Evolutionary conservation across 2,329 filamentous ascomycete species (phyloP).

Genomic region (Penicillium sp.): DNA sequence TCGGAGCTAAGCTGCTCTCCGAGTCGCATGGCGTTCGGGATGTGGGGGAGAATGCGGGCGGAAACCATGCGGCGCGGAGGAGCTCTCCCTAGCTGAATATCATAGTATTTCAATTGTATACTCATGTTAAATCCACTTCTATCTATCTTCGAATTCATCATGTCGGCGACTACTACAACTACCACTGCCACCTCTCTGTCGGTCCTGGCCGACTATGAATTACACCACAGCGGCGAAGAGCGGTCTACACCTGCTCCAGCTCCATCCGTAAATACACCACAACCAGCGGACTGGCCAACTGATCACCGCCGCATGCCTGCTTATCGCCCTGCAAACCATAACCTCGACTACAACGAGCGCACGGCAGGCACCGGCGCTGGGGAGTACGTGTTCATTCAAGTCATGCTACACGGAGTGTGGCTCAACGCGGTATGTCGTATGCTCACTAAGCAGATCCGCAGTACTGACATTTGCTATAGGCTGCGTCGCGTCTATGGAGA

Average conservation of each 20-base stretch:
- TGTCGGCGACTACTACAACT: slow-evolving; percentile 23
- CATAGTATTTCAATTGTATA: background rate
- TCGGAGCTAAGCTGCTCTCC: slow-evolving; percentile 5
- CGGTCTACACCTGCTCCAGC: background rate
- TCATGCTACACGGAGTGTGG: slow-evolving; percentile 53
- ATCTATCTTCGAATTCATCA: slow-evolving; percentile 4
- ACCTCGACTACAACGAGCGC: slow-evolving; percentile 45
- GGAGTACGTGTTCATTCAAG: slow-evolving; percentile 50
- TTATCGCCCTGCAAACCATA: slow-evolving; percentile 48
- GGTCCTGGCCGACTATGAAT: slow-evolving; percentile 29
- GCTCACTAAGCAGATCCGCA: background rate
- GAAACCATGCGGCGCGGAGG: background rate
- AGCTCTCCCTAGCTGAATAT: background rate
- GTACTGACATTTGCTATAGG: background rate
- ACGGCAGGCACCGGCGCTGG: slow-evolving; percentile 40
- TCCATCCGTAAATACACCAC: background rate
- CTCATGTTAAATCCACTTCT: background rate
- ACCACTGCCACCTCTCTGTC: slow-evolving; percentile 20
- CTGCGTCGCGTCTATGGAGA: slow-evolving; percentile 49
- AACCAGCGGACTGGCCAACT: slow-evolving; percentile 46
- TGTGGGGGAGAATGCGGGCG: slow-evolving; percentile 23
- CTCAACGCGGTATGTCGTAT: slow-evolving; percentile 37
- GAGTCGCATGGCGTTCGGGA: slow-evolving; percentile 14
- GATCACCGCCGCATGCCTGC: slow-evolving; percentile 50
- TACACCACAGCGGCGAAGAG: slow-evolving; percentile 22